Percentiles rank a stretch among this genome's conserved stretches.
These are phyloP conservation scores for Podila horticola DNA, from an alignment of 192 early-diverging fungal species.

Conservation along the genomic window DNA sequence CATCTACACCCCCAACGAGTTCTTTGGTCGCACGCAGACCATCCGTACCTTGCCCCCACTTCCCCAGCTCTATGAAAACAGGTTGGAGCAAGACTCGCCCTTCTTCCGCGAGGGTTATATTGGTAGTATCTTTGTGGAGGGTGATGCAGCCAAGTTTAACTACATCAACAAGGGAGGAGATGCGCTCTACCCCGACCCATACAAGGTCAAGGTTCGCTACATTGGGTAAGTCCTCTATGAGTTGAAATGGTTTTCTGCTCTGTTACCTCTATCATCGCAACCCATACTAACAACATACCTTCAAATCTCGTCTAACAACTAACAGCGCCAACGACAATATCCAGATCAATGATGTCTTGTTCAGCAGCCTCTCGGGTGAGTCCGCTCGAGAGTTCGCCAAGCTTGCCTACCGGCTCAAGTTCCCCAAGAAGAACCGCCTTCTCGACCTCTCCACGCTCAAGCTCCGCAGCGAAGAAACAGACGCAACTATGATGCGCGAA, in stretches of 20 bases:
- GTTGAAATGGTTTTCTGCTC: neutral
- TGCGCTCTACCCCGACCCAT: conserved; percentile 1
- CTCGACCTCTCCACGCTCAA: conserved; percentile 49
- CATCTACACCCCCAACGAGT: conserved; percentile 28
- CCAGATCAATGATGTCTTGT: conserved; percentile 33
- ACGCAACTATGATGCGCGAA: conserved; percentile 56
- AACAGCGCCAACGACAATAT: conserved; percentile 32
- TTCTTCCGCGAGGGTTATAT: conserved; percentile 35
- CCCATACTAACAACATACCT: neutral
- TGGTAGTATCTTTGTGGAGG: conserved; percentile 31
- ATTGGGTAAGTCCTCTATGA: conserved; percentile 7
- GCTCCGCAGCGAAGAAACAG: conserved; percentile 47
- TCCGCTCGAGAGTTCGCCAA: conserved; percentile 51
- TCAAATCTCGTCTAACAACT: neutral
- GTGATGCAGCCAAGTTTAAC: conserved; percentile 13
- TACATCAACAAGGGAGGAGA: conserved; percentile 11
- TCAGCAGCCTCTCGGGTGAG: conserved; percentile 47
- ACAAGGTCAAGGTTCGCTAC: conserved; percentile 25
- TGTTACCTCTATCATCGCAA: neutral
- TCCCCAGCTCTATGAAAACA: conserved; percentile 39
- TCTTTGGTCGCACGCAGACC: conserved; percentile 21
- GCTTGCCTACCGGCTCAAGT: conserved; percentile 52
- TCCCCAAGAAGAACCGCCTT: conserved; percentile 33
- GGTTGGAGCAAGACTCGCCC: conserved; percentile 21
- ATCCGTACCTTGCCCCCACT: conserved; percentile 19